Base-by-base conservation (phyloP, 345 rosid species). In the Citrus hindsii region DNA sequence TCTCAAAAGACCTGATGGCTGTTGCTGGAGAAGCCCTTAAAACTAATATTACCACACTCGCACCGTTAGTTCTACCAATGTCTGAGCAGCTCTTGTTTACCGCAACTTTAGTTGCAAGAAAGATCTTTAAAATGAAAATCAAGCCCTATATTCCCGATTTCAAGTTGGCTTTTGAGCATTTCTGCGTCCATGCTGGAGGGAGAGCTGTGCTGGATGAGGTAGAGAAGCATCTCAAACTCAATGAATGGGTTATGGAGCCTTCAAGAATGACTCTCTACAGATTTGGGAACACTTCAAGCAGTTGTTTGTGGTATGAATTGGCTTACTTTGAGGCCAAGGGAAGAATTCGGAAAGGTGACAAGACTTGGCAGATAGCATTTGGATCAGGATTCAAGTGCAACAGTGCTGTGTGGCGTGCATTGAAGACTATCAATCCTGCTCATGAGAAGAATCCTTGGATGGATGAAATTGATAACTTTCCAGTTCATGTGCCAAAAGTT, bases 371-470 rank as follows among this genome's bases (percentile, higher is more conserved):
- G 70, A 91, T 92, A 27, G 93, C 87, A 16, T 87, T 92, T 38
- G 97, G 97, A 4, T 92, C 97, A 2, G 93, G 94, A 7, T 92
- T 90, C 73, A 92, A 92, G 80, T 92, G 97, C 68, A 92, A 92
- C 76, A 91, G 92, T 46, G 87, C 88, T 0, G 90, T 89, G 6
- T 90, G 94, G 92, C 30, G 58, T 21, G 91, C 91, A 1, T 24
- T 89, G 37, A 83, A 81, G 62, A 79, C 82, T 16, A 80, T 89
- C 40, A 68, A 90, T 40, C 88, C 90, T 12, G 79, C 82, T 0
- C 77, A 79, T 65, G 86, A 81, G 79, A 85, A 82, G 77, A 90
- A 75, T 78, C 91, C 92, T 9, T 90, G 94, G 92, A 87, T 85
- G 67, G 91, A 87, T 9, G 90, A 89, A 60, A 84, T 87, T 61